Percentiles rank a stretch among this genome's conserved stretches.
Evolutionary conservation across 305 asterid genomes (phyloP).

Genomic region (Solanum hybrid): DNA sequence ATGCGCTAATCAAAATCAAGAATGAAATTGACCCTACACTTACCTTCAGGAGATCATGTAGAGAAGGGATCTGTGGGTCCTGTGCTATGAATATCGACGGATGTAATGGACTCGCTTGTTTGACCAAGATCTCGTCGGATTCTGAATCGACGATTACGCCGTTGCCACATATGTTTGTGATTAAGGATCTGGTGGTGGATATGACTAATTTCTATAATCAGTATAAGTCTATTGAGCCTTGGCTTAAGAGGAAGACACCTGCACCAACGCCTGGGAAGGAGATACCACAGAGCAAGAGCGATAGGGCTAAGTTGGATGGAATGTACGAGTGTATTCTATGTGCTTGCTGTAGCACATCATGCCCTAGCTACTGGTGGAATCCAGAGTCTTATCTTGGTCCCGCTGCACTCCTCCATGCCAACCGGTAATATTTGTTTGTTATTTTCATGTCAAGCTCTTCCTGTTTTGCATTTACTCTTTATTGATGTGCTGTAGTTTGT

Average conservation of each 20-base stretch:
- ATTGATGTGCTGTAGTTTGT: background rate
- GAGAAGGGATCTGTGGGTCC: constrained; percentile 97
- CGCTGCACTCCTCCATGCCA: constrained; percentile 90
- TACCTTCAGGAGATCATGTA: constrained; percentile 88
- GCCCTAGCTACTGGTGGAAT: constrained; percentile 98
- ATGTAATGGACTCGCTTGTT: constrained; percentile 65
- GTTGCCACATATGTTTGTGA: constrained; percentile 86
- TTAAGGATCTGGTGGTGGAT: constrained; percentile 89
- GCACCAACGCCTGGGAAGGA: constrained; percentile 60
- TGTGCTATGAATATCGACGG: constrained; percentile 96
- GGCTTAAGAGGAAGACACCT: constrained; percentile 74
- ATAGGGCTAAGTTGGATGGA: constrained; percentile 81
- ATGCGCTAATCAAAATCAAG: constrained; percentile 82
- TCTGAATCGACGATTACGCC: constrained; percentile 53
- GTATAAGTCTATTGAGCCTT: constrained; percentile 86
- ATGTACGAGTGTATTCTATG: constrained; percentile 81
- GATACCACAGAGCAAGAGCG: constrained; percentile 65
- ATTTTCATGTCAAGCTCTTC: background rate
- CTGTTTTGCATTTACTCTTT: background rate
- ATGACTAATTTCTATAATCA: constrained; percentile 86
- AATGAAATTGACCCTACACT: constrained; percentile 78
- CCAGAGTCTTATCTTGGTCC: constrained; percentile 91
- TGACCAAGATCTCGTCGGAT: constrained; percentile 56
- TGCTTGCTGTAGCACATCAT: constrained; percentile 89
- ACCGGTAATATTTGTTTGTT: constrained; percentile 32